Conservation (phyloP, 2,329 filamentous ascomycete genomes). For the Aspergillus texensis region DNA sequence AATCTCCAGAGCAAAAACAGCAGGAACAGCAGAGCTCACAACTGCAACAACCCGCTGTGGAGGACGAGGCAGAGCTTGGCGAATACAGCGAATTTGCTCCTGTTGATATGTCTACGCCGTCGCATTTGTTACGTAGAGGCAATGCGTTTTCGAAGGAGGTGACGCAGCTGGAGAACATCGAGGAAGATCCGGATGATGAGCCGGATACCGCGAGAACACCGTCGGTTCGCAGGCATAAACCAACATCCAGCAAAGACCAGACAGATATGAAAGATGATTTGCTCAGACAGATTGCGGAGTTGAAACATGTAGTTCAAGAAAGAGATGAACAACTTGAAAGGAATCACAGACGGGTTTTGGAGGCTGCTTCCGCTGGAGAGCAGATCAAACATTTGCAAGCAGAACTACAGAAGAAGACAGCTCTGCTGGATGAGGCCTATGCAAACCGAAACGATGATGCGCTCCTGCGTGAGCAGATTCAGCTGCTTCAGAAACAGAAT, state of each 20-base stretch:
- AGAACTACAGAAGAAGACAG: slow-evolving; percentile 38
- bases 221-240: slow-evolving; percentile 27
- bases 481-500: slow-evolving; percentile 31
- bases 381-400: slow-evolving; percentile 43
- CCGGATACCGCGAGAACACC: slow-evolving; percentile 28
- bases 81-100: slow-evolving; percentile 48
- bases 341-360: slow-evolving; percentile 34
- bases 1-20: slow-evolving; percentile 13
- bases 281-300: slow-evolving; percentile 34
- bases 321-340: slow-evolving; percentile 39
- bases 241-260: slow-evolving; percentile 19
- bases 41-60: slow-evolving; percentile 29
- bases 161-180: slow-evolving; percentile 40
- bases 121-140: slow-evolving; percentile 39
- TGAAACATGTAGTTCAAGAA: slow-evolving; percentile 35
- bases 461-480: slow-evolving; percentile 33
- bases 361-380: slow-evolving; percentile 40
- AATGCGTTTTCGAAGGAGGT: slow-evolving; percentile 31
- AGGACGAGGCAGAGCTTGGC: slow-evolving; percentile 35
- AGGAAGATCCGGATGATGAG: slow-evolving; percentile 36
- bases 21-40: slow-evolving; percentile 18
- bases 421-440: slow-evolving; percentile 31
- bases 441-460: slow-evolving; percentile 26
- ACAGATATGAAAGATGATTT: slow-evolving; percentile 27
- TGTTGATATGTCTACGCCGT: slow-evolving; percentile 48